Percentiles rank a stretch among this genome's conserved stretches.
These are phyloP conservation scores for Tulasnella sp. DNA, from an alignment of 768 basidiomycete genomes.

Conservation along the genomic window DNA sequence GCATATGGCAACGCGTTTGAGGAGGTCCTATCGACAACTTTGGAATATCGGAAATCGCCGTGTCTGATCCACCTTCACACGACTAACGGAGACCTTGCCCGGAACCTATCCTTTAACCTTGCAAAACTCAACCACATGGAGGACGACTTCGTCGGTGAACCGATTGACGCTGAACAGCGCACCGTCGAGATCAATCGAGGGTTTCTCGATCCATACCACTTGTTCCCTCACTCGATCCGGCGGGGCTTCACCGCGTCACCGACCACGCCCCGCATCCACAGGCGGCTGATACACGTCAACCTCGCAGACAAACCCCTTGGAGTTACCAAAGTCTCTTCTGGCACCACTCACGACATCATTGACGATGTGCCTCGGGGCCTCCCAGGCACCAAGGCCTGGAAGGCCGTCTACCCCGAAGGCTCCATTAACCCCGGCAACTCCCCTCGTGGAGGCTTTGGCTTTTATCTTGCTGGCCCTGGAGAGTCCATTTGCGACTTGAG, in stretches of 20 bases:
- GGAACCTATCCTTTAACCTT: no score
- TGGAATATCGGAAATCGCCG: no score
- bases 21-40: no score
- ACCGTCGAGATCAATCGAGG: no score
- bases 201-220: background rate
- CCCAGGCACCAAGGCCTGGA: conserved; percentile 7
- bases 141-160: no score
- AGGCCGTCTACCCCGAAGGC: conserved; percentile 17
- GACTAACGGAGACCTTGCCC: no score
- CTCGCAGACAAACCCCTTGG: conserved; percentile 3
- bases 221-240: conserved; percentile 5
- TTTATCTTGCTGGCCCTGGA: conserved; percentile 15
- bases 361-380: background rate
- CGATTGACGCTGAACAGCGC: no score
- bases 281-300: background rate
- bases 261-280: background rate
- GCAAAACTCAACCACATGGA: no score
- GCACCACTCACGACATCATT: conserved; percentile 3
- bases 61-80: no score
- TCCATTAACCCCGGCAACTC: conserved; percentile 15
- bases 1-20: no score
- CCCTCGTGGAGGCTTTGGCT: conserved; percentile 16
- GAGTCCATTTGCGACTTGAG: background rate
- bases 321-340: conserved; percentile 9
- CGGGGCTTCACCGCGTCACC: conserved; percentile 6